phyloP scores from a whole-genome alignment of 176 grass and related monocot species.

The Aegilops umbellulata region DNA sequence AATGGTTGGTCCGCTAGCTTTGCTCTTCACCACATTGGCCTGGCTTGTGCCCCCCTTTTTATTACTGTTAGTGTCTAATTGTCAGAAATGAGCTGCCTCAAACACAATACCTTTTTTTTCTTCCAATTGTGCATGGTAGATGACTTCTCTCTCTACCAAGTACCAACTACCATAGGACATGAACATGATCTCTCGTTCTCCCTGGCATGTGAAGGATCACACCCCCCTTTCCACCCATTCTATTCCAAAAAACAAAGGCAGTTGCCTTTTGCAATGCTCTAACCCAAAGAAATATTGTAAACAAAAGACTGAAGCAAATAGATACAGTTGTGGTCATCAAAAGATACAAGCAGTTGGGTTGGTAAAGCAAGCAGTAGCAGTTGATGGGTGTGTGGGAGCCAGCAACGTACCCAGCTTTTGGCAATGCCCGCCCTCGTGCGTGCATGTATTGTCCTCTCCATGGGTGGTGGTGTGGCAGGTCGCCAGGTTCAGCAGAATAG shows the following conservation, averaged over 20 bases:
- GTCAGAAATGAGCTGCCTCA: too few relatives aligned
- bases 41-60: too few relatives aligned
- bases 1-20: too few relatives aligned
- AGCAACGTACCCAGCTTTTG: conserved; percentile 13
- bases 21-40: too few relatives aligned
- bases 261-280: not conserved
- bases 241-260: not conserved
- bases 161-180: not conserved
- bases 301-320: not conserved
- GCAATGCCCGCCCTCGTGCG: not conserved
- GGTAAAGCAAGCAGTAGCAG: not conserved
- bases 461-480: conserved; percentile 19
- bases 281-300: not conserved
- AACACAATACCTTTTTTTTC: too few relatives aligned
- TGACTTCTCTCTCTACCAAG: too few relatives aligned
- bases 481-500: not conserved
- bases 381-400: conserved; percentile 4
- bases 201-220: not conserved
- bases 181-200: not conserved
- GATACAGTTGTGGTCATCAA: conserved; percentile 6
- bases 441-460: not conserved
- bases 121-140: too few relatives aligned
- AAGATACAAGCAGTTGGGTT: conserved; percentile 15
- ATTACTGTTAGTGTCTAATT: too few relatives aligned
- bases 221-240: not conserved